Evolutionary conservation across 2,329 filamentous ascomycete species (phyloP).

Genomic region (Dryadomyces quercivorus): DNA sequence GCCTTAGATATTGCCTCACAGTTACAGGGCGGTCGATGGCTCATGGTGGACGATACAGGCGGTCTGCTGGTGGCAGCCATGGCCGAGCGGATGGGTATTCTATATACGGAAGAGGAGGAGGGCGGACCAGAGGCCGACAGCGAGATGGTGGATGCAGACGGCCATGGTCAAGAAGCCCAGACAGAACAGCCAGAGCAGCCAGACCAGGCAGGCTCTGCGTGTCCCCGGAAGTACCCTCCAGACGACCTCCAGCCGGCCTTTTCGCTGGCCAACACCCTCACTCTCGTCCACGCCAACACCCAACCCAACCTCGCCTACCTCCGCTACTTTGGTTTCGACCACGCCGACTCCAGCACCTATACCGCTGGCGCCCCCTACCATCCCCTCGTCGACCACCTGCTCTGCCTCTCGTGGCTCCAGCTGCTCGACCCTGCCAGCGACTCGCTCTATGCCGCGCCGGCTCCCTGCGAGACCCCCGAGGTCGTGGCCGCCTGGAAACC

Average conservation of each 20-base stretch:
- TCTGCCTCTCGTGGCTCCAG: constrained; percentile 84
- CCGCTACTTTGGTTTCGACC: constrained; percentile 81
- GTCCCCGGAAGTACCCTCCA: constrained; percentile 12
- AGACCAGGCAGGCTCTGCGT: too few relatives aligned
- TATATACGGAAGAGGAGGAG: constrained; percentile 37
- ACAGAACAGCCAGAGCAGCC: too few relatives aligned
- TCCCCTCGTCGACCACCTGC: constrained; percentile 70
- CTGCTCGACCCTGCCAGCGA: constrained; percentile 68
- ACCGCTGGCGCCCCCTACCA: constrained; percentile 44
- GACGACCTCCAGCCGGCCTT: constrained; percentile 52
- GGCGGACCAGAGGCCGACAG: constrained; percentile 4
- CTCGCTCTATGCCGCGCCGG: constrained; percentile 56
- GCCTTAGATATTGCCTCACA: not conserved
- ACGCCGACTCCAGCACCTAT: constrained; percentile 42
- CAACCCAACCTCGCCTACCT: constrained; percentile 82
- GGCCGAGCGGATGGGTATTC: constrained; percentile 78
- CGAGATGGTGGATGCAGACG: not conserved
- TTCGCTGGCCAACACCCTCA: constrained; percentile 62
- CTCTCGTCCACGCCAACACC: constrained; percentile 66
- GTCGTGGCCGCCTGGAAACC: constrained; percentile 62
- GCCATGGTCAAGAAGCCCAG: not conserved
- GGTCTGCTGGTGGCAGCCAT: constrained; percentile 72
- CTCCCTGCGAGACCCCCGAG: constrained; percentile 44
- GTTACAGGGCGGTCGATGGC: constrained; percentile 42
- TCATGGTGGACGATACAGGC: constrained; percentile 78